Base-by-base conservation (phyloP, 208 protist species). In the Angomonas desouzai region DNA sequence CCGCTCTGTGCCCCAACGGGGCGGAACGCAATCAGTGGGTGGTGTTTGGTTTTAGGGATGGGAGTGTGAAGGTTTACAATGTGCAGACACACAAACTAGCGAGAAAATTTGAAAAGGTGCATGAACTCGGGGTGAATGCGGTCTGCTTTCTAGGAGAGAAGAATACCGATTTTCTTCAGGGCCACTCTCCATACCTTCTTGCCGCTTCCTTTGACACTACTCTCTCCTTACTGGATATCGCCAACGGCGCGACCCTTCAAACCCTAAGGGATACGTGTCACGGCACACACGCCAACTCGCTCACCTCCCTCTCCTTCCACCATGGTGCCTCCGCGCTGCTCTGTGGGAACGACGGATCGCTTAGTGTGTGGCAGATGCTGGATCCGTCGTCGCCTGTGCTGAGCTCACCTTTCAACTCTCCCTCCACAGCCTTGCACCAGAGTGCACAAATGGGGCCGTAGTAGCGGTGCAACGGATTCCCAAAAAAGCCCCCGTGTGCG, bases 41-140 rank as follows among this genome's bases (percentile, higher is more conserved):
- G 1, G 89, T 75, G 0, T 79, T 90, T 2, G 89, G 89, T 25
- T 92, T 90, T 65, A 83, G 89, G 13, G 84, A 91, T 59, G 89
- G 89, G 1, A 78, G 72, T 65, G 77, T 95, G 16, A 91, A 91
- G 63, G 74, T 95, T 28, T 95, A 88, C 72, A 87, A 91, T 56
- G 40, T 74, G 2, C 66, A 72, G 32, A 81, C 65, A 18, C 74
- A 76, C 67, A 85, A 88, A 58, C 68, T 95, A 30, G 71, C 90
- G 36, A 80, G 89, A 16, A 81, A 83, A 38, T 92, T 95, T 66
- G 53, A 73, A 28, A 62, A 69, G 36, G 74, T 76, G 45, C 85
- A 95, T 67, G 27, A 64, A 9, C 70, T 81, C 22, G 89, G 89
- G 38, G 78, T 95, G 20, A 91, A 73, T 6, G 57, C 75, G 6